Percentiles rank a stretch among this genome's conserved stretches.
Evolutionary conservation across 345 rosid species (phyloP).

Genomic region (Litchi chinensis): DNA sequence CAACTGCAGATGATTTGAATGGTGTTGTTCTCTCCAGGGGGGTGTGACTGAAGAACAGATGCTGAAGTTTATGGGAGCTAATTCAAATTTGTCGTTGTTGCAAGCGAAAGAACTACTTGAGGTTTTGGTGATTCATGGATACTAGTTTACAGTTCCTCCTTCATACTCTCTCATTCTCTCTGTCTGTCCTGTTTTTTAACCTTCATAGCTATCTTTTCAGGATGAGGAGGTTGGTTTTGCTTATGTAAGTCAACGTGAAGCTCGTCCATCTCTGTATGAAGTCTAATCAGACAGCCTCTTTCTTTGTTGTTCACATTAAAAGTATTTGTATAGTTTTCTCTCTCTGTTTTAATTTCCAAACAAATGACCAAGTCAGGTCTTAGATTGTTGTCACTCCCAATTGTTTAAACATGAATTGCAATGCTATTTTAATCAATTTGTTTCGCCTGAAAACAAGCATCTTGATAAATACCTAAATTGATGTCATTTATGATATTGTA

Average conservation of each 20-base stretch:
- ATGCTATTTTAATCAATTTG: background rate
- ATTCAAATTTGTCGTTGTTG: conserved; percentile 62
- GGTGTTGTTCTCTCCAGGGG: conserved; percentile 48
- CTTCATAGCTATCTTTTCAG: conserved; percentile 41
- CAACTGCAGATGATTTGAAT: conserved; percentile 16
- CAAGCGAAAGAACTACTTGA: conserved; percentile 89
- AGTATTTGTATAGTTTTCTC: background rate
- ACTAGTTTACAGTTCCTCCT: conserved; percentile 12
- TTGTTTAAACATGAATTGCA: background rate
- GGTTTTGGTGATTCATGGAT: conserved; percentile 45
- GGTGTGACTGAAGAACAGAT: conserved; percentile 97
- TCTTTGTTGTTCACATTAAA: conserved; percentile 12
- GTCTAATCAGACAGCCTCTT: conserved; percentile 22
- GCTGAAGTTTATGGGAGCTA: conserved; percentile 96
- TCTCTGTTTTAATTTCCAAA: background rate
- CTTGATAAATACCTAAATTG: background rate
- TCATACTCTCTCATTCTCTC: background rate
- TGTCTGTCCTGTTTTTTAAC: conserved; percentile 15
- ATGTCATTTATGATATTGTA: background rate
- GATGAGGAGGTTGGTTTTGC: conserved; percentile 91
- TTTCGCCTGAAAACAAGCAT: background rate
- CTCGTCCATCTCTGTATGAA: conserved; percentile 85
- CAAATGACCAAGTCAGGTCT: background rate
- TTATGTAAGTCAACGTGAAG: conserved; percentile 86
- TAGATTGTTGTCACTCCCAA: background rate